Conservation (phyloP, 169 alveolate species). For the Cystoisospora suis region DNA sequence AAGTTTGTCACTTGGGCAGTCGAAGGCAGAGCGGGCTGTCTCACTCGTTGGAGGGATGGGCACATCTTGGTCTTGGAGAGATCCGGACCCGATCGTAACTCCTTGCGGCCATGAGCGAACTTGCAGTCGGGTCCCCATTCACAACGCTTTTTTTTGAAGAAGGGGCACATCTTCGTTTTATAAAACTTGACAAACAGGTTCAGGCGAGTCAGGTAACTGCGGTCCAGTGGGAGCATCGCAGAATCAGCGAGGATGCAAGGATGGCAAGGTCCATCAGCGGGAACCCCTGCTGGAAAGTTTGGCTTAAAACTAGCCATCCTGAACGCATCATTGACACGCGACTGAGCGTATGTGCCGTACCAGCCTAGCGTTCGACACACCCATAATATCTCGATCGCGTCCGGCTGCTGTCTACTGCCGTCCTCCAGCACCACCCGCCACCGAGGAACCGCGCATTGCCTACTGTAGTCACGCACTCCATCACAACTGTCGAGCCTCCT, state of each 20-base stretch:
- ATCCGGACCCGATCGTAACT: slow-evolving; percentile 19
- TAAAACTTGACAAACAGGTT: slow-evolving; percentile 6
- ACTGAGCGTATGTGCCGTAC: no score
- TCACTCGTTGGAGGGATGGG: background rate
- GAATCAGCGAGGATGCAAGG: background rate
- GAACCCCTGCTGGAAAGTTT: background rate
- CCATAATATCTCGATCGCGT: no score
- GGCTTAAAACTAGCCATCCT: background rate
- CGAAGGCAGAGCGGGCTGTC: no score
- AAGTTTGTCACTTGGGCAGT: no score
- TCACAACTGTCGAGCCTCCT: no score
- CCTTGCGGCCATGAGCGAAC: slow-evolving; percentile 21
- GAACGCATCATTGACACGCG: background rate
- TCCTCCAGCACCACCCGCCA: no score
- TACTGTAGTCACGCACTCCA: no score
- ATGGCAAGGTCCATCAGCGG: background rate
- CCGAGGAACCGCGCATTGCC: no score
- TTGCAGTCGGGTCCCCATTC: slow-evolving; percentile 23
- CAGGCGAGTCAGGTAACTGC: background rate
- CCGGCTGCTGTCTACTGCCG: no score
- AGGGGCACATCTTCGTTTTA: slow-evolving; percentile 39
- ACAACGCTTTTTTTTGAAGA: slow-evolving; percentile 2
- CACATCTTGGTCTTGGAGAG: slow-evolving; percentile 18
- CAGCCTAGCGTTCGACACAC: no score
- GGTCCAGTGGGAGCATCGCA: background rate